phyloP scores from a whole-genome alignment of 495 filamentous ascomycete genomes.

The Aspergillus taichungensis region DNA sequence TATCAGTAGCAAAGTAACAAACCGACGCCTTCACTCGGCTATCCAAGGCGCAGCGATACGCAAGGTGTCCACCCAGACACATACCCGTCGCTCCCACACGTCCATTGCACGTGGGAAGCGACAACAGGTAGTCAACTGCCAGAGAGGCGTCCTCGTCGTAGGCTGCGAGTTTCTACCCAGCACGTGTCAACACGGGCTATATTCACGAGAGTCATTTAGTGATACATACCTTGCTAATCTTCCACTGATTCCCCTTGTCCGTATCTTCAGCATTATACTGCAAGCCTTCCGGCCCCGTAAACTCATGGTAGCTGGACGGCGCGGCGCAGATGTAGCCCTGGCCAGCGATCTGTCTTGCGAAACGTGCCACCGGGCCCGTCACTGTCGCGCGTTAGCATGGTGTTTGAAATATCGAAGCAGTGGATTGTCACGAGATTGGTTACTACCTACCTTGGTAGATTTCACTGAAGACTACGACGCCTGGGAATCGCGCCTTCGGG shows the following conservation, averaged over 20 bases:
- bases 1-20: constrained; percentile 89
- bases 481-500: constrained; percentile 83
- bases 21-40: constrained; percentile 65
- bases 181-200: no score
- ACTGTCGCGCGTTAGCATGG: constrained; percentile 42
- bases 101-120: constrained; percentile 73
- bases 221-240: constrained; percentile 58
- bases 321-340: constrained; percentile 92
- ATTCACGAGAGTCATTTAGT: neutral
- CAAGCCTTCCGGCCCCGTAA: constrained; percentile 75
- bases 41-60: constrained; percentile 76
- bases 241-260: constrained; percentile 78
- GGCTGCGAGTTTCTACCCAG: constrained; percentile 59
- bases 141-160: constrained; percentile 82
- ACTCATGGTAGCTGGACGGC: constrained; percentile 88
- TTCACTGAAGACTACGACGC: constrained; percentile 85
- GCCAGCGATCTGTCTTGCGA: constrained; percentile 85
- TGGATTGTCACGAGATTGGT: neutral
- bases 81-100: constrained; percentile 83
- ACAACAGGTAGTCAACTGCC: constrained; percentile 65
- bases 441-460: constrained; percentile 76
- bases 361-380: constrained; percentile 83
- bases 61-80: constrained; percentile 90
- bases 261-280: constrained; percentile 84
- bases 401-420: neutral